Base-by-base conservation (phyloP, 805 yeast species). In the Schwanniomyces polymorphus region DNA sequence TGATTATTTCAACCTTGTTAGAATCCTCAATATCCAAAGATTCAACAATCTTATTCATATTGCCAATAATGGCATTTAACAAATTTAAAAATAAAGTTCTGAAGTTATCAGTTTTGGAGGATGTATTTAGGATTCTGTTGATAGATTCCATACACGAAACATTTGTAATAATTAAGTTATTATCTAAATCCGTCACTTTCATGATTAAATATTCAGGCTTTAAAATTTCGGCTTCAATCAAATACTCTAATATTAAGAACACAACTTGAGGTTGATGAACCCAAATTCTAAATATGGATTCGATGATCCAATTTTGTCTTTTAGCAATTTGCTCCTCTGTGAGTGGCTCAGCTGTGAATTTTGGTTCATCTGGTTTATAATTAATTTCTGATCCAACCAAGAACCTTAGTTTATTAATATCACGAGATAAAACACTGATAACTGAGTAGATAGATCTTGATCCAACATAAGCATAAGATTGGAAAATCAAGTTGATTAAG, bases 401-500 rank as follows among this genome's bases (percentile, higher is more conserved):
- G 52, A 54, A 70, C 54, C 66, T 70, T 53, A 73, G 60, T 53
- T 73, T 73, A 42, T 61, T 65, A 34, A 72, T 55, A 48, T 73
- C 78, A 46, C 78, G 63, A 31, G 68, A 59, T 41, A 73, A 53
- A 25, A 73, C 65, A 50, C 72, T 65, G 11, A 73, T 75, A 27
- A 71, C 74, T 1, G 78, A 73, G 54, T 71, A 88, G 38, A 91
- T 77, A 0, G 97, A 91, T 61, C 97, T 79, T 41, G 90, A 85
- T 11, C 98, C 97, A 48, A 90, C 84, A 55, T 84, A 84, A 40
- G 92, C 86, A 43, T 89, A 76, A 0, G 86, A 75, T 58, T 88
- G 92, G 57, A 85, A 76, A 11, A 90, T 65, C 12, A 88, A 67
- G 26, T 85, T 80, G 14, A 87, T 71, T 31, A 85, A 63, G 45